Evolutionary conservation across 2,329 filamentous ascomycete species (phyloP).

Genomic region (Colletotrichum noveboracense): DNA sequence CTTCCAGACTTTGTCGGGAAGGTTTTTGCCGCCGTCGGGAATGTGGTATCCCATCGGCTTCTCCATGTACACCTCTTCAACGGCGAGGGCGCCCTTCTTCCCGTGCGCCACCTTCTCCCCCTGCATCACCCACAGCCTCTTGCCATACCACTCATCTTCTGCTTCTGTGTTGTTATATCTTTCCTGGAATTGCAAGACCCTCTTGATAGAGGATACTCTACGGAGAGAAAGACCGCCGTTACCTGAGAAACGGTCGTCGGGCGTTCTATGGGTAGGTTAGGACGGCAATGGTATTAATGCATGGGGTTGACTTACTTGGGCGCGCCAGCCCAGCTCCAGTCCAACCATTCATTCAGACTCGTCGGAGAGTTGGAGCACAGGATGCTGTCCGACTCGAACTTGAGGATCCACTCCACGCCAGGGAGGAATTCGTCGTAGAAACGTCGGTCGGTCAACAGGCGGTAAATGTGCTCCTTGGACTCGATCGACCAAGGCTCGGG

Average conservation of each 20-base stretch:
- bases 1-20: conserved; percentile 53
- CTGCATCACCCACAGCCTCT: conserved; percentile 51
- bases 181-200: conserved; percentile 52
- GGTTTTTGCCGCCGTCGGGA: conserved; percentile 43
- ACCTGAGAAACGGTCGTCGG: conserved; percentile 51
- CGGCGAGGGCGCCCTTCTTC: conserved; percentile 47
- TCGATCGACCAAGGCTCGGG: conserved; percentile 52
- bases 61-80: conserved; percentile 54
- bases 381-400: conserved; percentile 61
- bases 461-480: conserved; percentile 52
- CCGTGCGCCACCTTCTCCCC: conserved; percentile 51
- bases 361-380: conserved; percentile 58
- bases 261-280: conserved; percentile 30
- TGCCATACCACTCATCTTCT: conserved; percentile 62
- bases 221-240: conserved; percentile 61
- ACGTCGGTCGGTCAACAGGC: conserved; percentile 53
- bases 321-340: conserved; percentile 60
- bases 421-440: conserved; percentile 59
- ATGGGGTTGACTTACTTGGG: conserved; percentile 41
- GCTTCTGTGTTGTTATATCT: conserved; percentile 55
- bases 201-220: conserved; percentile 54
- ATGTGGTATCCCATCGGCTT: conserved; percentile 62
- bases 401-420: conserved; percentile 57
- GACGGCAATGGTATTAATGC: background rate
- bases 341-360: conserved; percentile 58